phyloP scores from a whole-genome alignment of 2,329 filamentous ascomycete genomes.

The Mariannaea sp. region DNA sequence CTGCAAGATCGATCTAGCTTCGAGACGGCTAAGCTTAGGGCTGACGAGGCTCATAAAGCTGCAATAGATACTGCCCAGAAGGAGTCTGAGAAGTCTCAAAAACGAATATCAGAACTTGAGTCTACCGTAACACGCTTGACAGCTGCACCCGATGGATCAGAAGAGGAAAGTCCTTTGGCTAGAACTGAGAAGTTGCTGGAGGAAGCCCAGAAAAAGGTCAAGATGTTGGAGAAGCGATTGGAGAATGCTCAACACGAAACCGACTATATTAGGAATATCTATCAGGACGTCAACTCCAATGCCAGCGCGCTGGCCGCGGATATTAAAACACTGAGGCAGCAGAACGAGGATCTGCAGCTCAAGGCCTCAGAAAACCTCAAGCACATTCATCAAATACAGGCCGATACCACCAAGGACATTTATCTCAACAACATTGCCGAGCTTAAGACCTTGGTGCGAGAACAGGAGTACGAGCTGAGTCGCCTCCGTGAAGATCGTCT shows the following conservation, averaged over 20 bases:
- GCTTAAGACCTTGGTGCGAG: constrained; percentile 49
- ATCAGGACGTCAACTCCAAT: constrained; percentile 61
- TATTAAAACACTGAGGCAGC: constrained; percentile 51
- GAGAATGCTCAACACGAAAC: constrained; percentile 53
- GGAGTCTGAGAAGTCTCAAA: constrained; percentile 45
- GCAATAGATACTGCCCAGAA: constrained; percentile 36
- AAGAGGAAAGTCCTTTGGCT: constrained; percentile 35
- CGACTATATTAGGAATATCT: constrained; percentile 62
- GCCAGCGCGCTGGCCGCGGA: constrained; percentile 52
- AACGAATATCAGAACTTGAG: constrained; percentile 47
- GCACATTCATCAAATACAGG: constrained; percentile 54
- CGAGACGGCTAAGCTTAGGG: constrained; percentile 52
- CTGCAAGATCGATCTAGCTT: constrained; percentile 56
- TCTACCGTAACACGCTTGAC: constrained; percentile 39
- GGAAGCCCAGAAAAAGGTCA: constrained; percentile 45
- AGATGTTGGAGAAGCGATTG: constrained; percentile 47
- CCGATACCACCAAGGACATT: constrained; percentile 41
- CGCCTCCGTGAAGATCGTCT: constrained; percentile 54
- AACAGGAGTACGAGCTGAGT: constrained; percentile 58
- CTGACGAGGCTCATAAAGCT: constrained; percentile 40
- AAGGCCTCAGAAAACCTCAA: constrained; percentile 52
- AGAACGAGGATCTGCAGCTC: constrained; percentile 47
- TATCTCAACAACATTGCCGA: constrained; percentile 48
- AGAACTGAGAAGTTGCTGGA: constrained; percentile 43
- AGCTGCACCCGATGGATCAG: constrained; percentile 26